A percentile compares a stretch with the other conserved stretches of the same genome.
Evolutionary conservation across 176 grass and related monocot genomes (phyloP).

Genomic region (Pontederia paniculata): DNA sequence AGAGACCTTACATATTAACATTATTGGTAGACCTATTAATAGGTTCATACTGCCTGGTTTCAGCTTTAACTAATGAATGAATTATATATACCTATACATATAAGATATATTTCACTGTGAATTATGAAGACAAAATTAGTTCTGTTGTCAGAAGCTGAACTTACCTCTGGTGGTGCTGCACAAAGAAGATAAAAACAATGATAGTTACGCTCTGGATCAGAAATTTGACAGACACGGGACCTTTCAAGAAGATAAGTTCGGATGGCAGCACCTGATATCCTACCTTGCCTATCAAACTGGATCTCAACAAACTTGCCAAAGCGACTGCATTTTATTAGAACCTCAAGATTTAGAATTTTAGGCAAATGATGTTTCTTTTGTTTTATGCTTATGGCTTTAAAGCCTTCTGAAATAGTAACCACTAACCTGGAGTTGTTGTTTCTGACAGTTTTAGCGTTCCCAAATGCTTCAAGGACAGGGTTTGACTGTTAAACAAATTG

Average conservation of each 20-base stretch:
- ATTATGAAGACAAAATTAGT: background rate
- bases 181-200: slow-evolving; percentile 99
- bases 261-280: slow-evolving; percentile 96
- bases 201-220: slow-evolving; percentile 88
- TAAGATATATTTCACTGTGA: too few relatives aligned
- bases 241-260: slow-evolving; percentile 99
- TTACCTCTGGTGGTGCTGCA: slow-evolving; percentile 71
- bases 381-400: too few relatives aligned
- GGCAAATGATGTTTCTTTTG: too few relatives aligned
- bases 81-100: background rate
- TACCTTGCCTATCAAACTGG: slow-evolving; percentile 88
- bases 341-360: too few relatives aligned
- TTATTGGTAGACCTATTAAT: too few relatives aligned
- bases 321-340: slow-evolving; percentile 31
- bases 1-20: too few relatives aligned
- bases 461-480: slow-evolving; percentile 99
- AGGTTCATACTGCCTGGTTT: too few relatives aligned
- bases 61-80: too few relatives aligned
- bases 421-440: slow-evolving; percentile 95
- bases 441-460: slow-evolving; percentile 91
- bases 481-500: slow-evolving; percentile 66
- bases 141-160: background rate
- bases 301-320: slow-evolving; percentile 99
- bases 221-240: slow-evolving; percentile 98
- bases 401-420: background rate